These are phyloP conservation scores for Magnusiomyces sp. DNA, from an alignment of 1,139 yeast species.

Conservation along the genomic window DNA sequence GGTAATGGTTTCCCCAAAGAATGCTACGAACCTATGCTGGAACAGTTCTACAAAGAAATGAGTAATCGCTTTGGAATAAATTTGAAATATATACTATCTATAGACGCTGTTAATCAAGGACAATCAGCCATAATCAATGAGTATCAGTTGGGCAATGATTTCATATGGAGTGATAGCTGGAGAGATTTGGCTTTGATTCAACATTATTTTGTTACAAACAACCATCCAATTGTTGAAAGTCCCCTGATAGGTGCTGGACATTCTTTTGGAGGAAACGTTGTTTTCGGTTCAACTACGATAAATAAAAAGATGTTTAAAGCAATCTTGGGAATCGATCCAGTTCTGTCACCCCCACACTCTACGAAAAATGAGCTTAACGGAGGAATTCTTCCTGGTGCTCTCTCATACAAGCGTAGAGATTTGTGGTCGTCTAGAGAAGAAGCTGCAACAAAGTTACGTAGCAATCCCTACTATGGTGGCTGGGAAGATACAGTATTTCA, in stretches of 20 bases:
- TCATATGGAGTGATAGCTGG: conserved; percentile 16
- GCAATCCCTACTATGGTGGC: conserved; percentile 7
- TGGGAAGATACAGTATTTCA: conserved; percentile 13
- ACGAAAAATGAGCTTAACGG: no score
- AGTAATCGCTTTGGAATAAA: conserved; percentile 5
- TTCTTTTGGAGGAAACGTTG: conserved; percentile 17
- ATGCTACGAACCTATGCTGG: conserved; percentile 12
- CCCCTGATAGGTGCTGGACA: conserved; percentile 18
- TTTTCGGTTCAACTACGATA: conserved; percentile 13
- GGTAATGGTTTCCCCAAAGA: conserved; percentile 13
- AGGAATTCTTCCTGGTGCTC: neutral
- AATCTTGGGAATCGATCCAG: conserved; percentile 15
- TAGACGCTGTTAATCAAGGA: conserved; percentile 17
- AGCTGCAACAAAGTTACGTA: conserved; percentile 8
- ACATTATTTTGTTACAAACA: conserved; percentile 11
- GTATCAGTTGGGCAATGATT: conserved; percentile 14
- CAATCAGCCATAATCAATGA: conserved; percentile 14
- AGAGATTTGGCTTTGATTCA: conserved; percentile 12
- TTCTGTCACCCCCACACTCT: conserved; percentile 11
- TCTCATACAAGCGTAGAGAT: conserved; percentile 12
- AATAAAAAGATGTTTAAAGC: conserved; percentile 12
- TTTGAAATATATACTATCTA: conserved; percentile 15
- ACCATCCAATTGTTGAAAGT: conserved; percentile 11
- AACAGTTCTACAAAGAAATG: conserved; percentile 3
- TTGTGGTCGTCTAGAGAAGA: conserved; percentile 13